Percentiles rank a stretch among this genome's conserved stretches.
Conservation (phyloP, 768 basidiomycete genomes). For the Lepiota brunneoincarnata region DNA sequence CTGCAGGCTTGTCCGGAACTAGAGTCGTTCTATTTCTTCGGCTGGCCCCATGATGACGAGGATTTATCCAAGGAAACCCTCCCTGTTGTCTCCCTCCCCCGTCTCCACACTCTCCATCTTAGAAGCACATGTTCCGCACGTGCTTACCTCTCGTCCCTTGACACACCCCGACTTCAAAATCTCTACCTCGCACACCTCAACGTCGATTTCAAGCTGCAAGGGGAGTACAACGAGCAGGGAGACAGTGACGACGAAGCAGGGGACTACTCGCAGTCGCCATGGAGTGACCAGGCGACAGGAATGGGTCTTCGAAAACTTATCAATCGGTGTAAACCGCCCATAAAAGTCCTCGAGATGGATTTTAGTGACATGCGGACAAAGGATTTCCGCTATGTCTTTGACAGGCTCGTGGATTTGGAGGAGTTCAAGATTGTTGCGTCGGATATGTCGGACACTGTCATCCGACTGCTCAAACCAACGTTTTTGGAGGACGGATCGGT, state of each 20-base stretch:
- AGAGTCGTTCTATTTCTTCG: conserved; percentile 54
- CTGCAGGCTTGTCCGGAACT: conserved; percentile 60
- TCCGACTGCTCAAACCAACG: conserved; percentile 53
- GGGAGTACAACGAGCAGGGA: conserved; percentile 46
- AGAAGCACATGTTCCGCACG: conserved; percentile 62
- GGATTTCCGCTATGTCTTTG: conserved; percentile 71
- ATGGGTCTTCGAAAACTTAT: conserved; percentile 75
- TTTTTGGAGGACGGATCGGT: conserved; percentile 12
- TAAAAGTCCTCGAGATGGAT: conserved; percentile 72
- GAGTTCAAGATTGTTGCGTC: conserved; percentile 76
- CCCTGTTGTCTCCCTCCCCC: conserved; percentile 51
- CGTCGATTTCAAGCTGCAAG: conserved; percentile 49
- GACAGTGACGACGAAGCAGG: conserved; percentile 73
- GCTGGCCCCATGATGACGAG: conserved; percentile 47
- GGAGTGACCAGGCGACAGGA: conserved; percentile 74
- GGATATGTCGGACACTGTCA: conserved; percentile 76
- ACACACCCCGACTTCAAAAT: conserved; percentile 55
- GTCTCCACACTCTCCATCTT: conserved; percentile 55
- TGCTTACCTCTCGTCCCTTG: conserved; percentile 59
- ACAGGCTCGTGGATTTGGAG: conserved; percentile 47
- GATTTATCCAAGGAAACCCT: conserved; percentile 24
- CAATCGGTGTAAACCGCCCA: conserved; percentile 56
- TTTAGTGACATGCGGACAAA: conserved; percentile 83
- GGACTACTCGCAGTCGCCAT: conserved; percentile 77
- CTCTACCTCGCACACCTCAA: conserved; percentile 69